Percentiles rank a stretch among this genome's conserved stretches.
phyloP scores from a whole-genome alignment of 2,329 filamentous ascomycete species.

The Cercospora citrullina region DNA sequence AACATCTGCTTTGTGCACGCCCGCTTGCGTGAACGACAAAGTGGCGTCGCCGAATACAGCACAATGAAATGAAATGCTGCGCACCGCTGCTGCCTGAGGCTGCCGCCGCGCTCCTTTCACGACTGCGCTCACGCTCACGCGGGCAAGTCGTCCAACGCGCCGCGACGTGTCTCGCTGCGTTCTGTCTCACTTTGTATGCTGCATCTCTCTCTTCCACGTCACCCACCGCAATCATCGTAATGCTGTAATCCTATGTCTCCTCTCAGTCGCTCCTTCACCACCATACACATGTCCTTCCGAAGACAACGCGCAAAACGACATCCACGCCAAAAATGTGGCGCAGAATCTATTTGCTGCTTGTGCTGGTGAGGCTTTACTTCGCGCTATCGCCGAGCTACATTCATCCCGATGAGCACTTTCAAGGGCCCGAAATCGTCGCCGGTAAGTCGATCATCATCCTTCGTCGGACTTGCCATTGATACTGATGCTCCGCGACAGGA shows the following conservation, averaged over 20 bases:
- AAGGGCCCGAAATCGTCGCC: conserved; percentile 94
- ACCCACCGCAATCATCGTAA: not conserved
- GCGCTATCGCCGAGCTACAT: conserved; percentile 93
- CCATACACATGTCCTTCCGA: conserved; percentile 4
- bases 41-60: not conserved
- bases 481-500: conserved; percentile 54
- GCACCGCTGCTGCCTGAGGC: not conserved
- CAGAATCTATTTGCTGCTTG: conserved; percentile 79
- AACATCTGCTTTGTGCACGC: not conserved
- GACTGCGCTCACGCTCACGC: not conserved
- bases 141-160: not conserved
- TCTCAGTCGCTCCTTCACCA: conserved; percentile 7
- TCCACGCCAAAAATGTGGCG: conserved; percentile 70
- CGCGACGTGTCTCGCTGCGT: conserved; percentile 1
- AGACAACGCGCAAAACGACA: not conserved
- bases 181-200: not conserved
- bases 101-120: not conserved
- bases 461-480: not conserved
- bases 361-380: conserved; percentile 88
- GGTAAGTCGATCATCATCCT: conserved; percentile 54
- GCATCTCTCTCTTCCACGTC: not conserved
- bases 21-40: no score
- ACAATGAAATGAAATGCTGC: not conserved
- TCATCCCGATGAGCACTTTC: conserved; percentile 98
- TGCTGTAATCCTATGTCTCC: conserved; percentile 6